Evolutionary conservation across 169 alveolate genomes (phyloP).

Genomic region (Plasmodium adleri): DNA sequence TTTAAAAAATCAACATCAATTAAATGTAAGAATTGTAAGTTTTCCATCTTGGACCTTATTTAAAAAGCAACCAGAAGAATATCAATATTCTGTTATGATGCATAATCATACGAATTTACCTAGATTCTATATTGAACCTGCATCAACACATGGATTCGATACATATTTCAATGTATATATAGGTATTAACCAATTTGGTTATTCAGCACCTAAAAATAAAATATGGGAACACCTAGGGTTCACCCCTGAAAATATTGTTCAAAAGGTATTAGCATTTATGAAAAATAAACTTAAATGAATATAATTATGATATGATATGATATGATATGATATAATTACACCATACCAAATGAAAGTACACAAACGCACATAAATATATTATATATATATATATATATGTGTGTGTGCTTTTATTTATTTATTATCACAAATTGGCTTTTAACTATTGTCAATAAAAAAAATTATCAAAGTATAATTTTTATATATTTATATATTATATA

Average conservation of each 20-base stretch:
- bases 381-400: not conserved
- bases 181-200: slow-evolving; percentile 75
- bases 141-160: slow-evolving; percentile 76
- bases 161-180: slow-evolving; percentile 73
- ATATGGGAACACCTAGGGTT: slow-evolving; percentile 75
- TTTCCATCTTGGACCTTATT: slow-evolving; percentile 87
- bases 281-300: slow-evolving; percentile 7
- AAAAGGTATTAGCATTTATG: slow-evolving; percentile 39
- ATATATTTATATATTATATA: too few species aligned
- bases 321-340: too few species aligned
- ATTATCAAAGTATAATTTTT: too few species aligned
- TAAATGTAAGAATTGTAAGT: slow-evolving; percentile 85
- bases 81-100: slow-evolving; percentile 73
- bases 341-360: not conserved
- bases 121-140: slow-evolving; percentile 76
- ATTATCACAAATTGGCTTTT: too few species aligned
- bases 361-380: not conserved
- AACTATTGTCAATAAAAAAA: too few species aligned
- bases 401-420: too few species aligned
- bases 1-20: slow-evolving; percentile 70
- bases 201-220: slow-evolving; percentile 77
- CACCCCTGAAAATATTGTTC: slow-evolving; percentile 48
- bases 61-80: slow-evolving; percentile 79
- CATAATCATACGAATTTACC: slow-evolving; percentile 39
- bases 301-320: too few species aligned